Evolutionary conservation across 345 rosid species (phyloP).

Genomic region (Mangifera indica): DNA sequence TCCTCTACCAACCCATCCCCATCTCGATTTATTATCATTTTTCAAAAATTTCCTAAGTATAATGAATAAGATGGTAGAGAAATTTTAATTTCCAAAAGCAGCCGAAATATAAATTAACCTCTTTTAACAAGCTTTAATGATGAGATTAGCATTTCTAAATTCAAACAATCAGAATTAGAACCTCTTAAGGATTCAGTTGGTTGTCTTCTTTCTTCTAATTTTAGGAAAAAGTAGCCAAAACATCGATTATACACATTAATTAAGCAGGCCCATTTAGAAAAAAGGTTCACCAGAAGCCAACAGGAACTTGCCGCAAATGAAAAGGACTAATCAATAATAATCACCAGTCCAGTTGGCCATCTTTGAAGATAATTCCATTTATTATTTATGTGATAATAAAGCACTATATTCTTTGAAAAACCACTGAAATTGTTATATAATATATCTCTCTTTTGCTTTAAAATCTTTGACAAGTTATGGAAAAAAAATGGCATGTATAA

Average conservation of each 20-base stretch:
- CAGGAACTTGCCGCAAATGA: not conserved
- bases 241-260: not conserved
- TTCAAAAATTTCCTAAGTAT: not conserved
- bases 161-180: not conserved
- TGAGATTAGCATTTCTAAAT: not conserved
- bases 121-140: not conserved
- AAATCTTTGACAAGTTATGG: not conserved
- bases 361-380: slow-evolving; percentile 8
- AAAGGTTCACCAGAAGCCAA: not conserved
- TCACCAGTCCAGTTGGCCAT: not conserved
- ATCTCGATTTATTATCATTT: not conserved
- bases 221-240: not conserved
- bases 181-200: not conserved
- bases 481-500: not conserved
- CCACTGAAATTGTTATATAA: no score
- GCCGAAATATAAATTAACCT: not conserved
- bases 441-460: not conserved
- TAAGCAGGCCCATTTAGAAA: not conserved
- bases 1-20: no score
- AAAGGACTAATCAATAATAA: slow-evolving; percentile 9
- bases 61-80: not conserved
- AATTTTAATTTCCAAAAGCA: not conserved
- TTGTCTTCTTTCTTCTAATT: not conserved
- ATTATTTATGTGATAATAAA: no score
- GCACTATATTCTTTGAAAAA: not conserved